Conservation (phyloP, 2,329 filamentous ascomycete genomes). For the Aspergillus sojae region DNA sequence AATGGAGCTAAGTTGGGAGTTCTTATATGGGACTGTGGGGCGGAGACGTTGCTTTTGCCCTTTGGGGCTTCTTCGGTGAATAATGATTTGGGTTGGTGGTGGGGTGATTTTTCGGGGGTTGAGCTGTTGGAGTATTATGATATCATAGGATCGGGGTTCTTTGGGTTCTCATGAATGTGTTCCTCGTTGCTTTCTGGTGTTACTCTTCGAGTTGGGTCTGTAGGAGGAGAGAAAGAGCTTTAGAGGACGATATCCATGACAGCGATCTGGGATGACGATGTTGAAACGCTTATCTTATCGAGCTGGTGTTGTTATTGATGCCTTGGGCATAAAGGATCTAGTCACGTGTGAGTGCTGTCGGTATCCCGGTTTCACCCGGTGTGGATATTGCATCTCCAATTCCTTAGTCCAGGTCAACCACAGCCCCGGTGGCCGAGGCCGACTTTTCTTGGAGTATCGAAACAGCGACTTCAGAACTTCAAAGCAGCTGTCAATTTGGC, state of each 20-base stretch:
- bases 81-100: background rate
- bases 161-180: fast-evolving
- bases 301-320: background rate
- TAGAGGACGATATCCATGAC: no score
- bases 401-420: background rate
- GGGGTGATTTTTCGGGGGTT: background rate
- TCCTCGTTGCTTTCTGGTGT: background rate
- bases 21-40: slow-evolving; percentile 6
- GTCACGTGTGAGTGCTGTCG: background rate
- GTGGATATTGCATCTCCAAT: background rate
- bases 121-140: background rate
- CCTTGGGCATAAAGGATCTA: background rate
- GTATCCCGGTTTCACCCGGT: background rate
- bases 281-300: background rate
- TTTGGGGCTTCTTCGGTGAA: slow-evolving; percentile 7
- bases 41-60: background rate
- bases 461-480: background rate
- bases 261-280: background rate
- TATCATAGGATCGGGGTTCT: background rate
- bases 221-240: background rate
- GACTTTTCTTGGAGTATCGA: background rate
- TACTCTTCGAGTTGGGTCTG: background rate
- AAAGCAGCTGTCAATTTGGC: background rate
- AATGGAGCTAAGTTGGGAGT: background rate
- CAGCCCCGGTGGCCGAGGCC: background rate